These are phyloP conservation scores for Basidiobolus heterosporus DNA, from an alignment of 371 early-diverging fungal genomes.

Conservation along the genomic window DNA sequence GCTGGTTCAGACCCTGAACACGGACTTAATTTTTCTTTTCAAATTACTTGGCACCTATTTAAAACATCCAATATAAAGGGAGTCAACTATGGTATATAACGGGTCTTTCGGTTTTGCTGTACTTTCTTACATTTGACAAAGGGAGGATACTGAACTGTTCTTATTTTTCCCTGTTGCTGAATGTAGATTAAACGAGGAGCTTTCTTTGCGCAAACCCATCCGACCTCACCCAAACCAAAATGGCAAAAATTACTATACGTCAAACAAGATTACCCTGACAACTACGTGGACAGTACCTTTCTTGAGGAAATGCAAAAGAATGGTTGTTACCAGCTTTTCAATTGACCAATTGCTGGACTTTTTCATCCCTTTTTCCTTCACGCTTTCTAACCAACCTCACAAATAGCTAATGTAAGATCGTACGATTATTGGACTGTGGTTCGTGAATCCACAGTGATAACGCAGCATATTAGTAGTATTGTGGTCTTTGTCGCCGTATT, in stretches of 20 bases:
- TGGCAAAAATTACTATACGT: conserved; percentile 82
- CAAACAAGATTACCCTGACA: conserved; percentile 80
- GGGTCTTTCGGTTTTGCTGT: not conserved
- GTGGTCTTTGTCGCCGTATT: conserved; percentile 77
- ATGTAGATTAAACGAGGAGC: not conserved
- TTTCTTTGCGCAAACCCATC: not conserved
- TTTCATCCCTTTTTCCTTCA: not conserved
- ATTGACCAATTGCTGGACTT: not conserved
- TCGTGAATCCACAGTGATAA: conserved; percentile 53
- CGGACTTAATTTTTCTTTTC: not conserved
- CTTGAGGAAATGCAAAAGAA: conserved; percentile 76
- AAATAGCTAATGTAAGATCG: conserved; percentile 40
- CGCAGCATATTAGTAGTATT: conserved; percentile 69
- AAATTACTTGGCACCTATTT: not conserved
- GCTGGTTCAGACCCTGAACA: not conserved
- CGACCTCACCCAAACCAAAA: conserved; percentile 5
- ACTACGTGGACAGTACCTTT: conserved; percentile 80
- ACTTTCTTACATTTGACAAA: not conserved
- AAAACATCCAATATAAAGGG: not conserved
- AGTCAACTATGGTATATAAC: not conserved
- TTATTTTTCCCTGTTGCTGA: too few relatives aligned
- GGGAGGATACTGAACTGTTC: not conserved
- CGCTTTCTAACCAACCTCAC: not conserved
- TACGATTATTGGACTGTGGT: conserved; percentile 62
- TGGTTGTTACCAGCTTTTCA: conserved; percentile 22